Evolutionary conservation across 192 early-diverging fungal genomes (phyloP).

Genomic region (Backusella tuberculispora): DNA sequence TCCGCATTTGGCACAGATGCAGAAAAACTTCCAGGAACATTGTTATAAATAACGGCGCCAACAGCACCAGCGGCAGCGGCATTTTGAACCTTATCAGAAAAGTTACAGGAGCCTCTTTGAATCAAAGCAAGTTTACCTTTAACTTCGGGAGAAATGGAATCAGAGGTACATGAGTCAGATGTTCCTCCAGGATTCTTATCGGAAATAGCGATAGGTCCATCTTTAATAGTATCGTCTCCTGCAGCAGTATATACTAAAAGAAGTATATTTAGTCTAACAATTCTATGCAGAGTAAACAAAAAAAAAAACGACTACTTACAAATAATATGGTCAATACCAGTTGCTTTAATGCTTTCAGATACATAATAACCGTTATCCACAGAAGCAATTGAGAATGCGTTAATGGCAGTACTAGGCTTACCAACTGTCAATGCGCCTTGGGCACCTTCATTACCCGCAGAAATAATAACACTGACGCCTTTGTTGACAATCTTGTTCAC

Average conservation of each 20-base stretch:
- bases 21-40: constrained; percentile 19
- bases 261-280: neutral
- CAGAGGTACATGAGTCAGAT: constrained; percentile 56
- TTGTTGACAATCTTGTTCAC: constrained; percentile 51
- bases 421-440: constrained; percentile 61
- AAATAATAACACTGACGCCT: constrained; percentile 52
- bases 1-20: constrained; percentile 42
- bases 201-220: constrained; percentile 45
- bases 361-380: constrained; percentile 49
- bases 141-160: constrained; percentile 45
- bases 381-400: constrained; percentile 63
- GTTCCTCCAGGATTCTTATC: constrained; percentile 47
- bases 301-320: neutral
- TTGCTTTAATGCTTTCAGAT: constrained; percentile 25
- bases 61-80: constrained; percentile 65
- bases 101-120: constrained; percentile 70
- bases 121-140: constrained; percentile 62
- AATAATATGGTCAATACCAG: neutral
- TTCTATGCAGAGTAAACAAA: too few relatives aligned
- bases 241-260: constrained; percentile 11
- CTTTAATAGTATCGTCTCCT: constrained; percentile 22
- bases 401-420: constrained; percentile 58
- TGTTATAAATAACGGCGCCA: constrained; percentile 69
- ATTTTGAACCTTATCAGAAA: constrained; percentile 62
- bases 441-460: constrained; percentile 68